Percentiles rank a stretch among this genome's conserved stretches.
These are phyloP conservation scores for Proliferodiscus dingleyae DNA, from an alignment of 2,329 filamentous ascomycete species.

Conservation along the genomic window DNA sequence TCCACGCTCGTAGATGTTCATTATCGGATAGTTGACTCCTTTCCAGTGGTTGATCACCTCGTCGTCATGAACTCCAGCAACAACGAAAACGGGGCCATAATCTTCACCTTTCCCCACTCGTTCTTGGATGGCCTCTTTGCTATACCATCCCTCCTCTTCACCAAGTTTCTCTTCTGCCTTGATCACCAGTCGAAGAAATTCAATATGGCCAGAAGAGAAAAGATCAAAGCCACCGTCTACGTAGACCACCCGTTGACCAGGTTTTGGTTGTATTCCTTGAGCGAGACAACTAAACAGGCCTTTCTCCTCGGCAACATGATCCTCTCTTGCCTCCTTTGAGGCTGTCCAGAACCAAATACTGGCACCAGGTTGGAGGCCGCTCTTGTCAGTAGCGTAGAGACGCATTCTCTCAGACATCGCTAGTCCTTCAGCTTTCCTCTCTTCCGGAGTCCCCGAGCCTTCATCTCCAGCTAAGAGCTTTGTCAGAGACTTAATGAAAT, in stretches of 20 bases:
- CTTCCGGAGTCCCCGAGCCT: conserved; percentile 63
- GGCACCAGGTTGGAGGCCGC: conserved; percentile 70
- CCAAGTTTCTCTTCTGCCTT: conserved; percentile 68
- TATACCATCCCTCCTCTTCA: conserved; percentile 67
- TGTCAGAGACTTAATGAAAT: conserved; percentile 82
- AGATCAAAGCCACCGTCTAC: conserved; percentile 96
- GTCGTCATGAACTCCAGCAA: conserved; percentile 92
- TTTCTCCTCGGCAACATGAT: conserved; percentile 48
- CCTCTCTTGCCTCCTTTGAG: conserved; percentile 34
- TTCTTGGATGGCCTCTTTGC: conserved; percentile 56
- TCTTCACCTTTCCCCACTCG: conserved; percentile 61
- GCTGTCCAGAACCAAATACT: conserved; percentile 82
- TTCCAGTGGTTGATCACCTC: conserved; percentile 95
- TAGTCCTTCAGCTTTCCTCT: conserved; percentile 57
- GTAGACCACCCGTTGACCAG: conserved; percentile 83
- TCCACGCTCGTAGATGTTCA: conserved; percentile 97
- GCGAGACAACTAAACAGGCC: conserved; percentile 66
- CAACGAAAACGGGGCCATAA: conserved; percentile 79
- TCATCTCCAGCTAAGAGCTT: conserved; percentile 65
- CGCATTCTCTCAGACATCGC: conserved; percentile 73
- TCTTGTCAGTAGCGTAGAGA: conserved; percentile 84
- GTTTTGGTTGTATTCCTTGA: conserved; percentile 62
- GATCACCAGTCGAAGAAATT: conserved; percentile 78
- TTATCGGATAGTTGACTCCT: conserved; percentile 97
- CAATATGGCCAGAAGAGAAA: conserved; percentile 95